Base-by-base conservation (phyloP, 176 grass and related monocot species). In the Bromus sterilis region DNA sequence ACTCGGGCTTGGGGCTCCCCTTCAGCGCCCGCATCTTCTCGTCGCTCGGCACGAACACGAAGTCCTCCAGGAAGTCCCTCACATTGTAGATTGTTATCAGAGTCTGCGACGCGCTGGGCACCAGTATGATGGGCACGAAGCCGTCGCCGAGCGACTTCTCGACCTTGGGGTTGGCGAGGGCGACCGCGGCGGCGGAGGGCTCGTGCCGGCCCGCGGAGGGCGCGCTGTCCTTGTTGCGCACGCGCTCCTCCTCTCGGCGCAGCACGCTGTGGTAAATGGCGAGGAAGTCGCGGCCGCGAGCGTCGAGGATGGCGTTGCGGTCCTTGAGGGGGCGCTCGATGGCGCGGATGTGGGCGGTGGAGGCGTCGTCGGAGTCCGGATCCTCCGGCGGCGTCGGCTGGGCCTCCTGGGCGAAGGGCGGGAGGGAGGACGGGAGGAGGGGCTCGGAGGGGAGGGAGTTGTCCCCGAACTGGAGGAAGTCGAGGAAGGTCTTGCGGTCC, bases 71-170 rank as follows among this genome's bases (percentile, higher is more conserved):
- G 75, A 98, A 98, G 36, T 98, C 95, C 85, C 63, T 93, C 5
- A 98, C 95, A 31, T 98, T 98, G 84, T 98, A 93, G 65, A 98
- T 98, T 1, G 95, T 95, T 6, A 98, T 91, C 2, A 98, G 86
- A 60, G 92, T 98, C 88, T 94, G 90, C 14, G 86, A 98, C 53
- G 95, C 95, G 81, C 95, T 98, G 40, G 95, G 95, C 81, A 98
- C 95, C 30, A 98, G 86, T 74, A 98, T 98, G 71, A 98, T 98
- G 24, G 95, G 92, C 65, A 98, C 86, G 36, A 89, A 68, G 56
- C 93, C 92, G 5, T 91, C 90, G 21, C 76, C 84, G 37, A 89
- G 72, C 14, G 84, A 29, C 84, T 89, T 98, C 9, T 86, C 80
- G 18, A 73, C 64, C 74, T 85, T 87, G 29, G 92, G 83, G 44